phyloP scores from a whole-genome alignment of 2,329 filamentous ascomycete species.

The Paradendryphiella salina region DNA sequence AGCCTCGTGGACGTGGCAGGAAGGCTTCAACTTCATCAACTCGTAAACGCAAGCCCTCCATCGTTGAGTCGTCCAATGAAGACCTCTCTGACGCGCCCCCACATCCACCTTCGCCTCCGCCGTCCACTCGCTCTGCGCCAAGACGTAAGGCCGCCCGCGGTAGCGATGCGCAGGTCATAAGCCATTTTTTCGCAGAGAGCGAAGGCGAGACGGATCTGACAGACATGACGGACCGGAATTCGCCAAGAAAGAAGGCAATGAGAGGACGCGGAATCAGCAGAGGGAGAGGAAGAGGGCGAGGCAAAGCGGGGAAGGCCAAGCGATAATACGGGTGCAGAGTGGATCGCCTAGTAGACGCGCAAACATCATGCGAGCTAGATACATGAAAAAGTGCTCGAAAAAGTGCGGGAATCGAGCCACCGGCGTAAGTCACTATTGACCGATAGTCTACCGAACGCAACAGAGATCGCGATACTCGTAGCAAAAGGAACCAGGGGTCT shows the following conservation, averaged over 20 bases:
- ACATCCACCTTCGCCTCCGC: conserved; percentile 9
- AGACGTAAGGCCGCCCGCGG: conserved; percentile 35
- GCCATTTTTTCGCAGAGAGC: conserved; percentile 41
- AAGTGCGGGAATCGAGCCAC: not conserved
- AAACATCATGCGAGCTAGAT: conserved; percentile 3
- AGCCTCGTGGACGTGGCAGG: conserved; percentile 4
- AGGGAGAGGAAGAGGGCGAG: conserved; percentile 16
- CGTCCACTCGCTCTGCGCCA: conserved; percentile 20
- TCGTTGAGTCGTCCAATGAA: conserved; percentile 16
- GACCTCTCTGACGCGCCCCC: conserved; percentile 15
- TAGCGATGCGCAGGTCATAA: conserved; percentile 38
- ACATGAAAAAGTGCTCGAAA: not conserved
- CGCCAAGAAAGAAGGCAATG: conserved; percentile 21
- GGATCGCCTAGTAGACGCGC: no score
- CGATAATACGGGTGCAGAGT: not conserved
- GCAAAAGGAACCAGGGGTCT: not conserved
- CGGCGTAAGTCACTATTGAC: not conserved
- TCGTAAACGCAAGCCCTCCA: conserved; percentile 12
- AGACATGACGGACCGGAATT: conserved; percentile 28
- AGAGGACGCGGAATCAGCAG: conserved; percentile 7
- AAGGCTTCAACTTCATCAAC: conserved; percentile 13
- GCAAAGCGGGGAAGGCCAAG: conserved; percentile 9
- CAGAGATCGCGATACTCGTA: not conserved
- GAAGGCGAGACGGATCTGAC: conserved; percentile 42
- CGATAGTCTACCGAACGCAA: not conserved